Base-by-base conservation (phyloP, 83 land plant genomes). In the Diphasiastrum complanatum region DNA sequence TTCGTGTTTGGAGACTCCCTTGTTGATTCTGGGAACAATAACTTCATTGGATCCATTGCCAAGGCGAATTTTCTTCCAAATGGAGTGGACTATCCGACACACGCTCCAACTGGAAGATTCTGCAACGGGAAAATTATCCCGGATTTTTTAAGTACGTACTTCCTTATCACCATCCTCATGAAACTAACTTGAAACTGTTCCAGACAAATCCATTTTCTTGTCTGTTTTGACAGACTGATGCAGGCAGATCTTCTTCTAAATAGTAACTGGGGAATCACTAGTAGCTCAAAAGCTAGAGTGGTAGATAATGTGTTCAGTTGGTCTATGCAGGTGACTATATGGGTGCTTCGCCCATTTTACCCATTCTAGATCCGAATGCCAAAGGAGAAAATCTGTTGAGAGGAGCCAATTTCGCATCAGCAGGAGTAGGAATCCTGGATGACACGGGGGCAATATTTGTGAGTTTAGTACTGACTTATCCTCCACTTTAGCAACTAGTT, bases 391-490 rank as follows among this genome's bases (percentile, higher is more conserved):
- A 25, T 26, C 63, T 85, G 14, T 74, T 85, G 0, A 63, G 25
- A 2, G 85, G 85, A 2, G 76, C 83, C 28, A 82, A 82, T 59
- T 82, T 80, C 35, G 85, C 85, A 5, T 85, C 89, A 22, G 89
- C 83, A 10, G 88, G 85, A 16, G 75, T 72, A 12, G 88, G 88
- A 24, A 75, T 84, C 29, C 83, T 84, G 27, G 81, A 85, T 33
- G 81, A 68, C 52, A 83, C 89, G 14, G 87, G 89, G 45, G 45
- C 71, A 26, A 78, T 75, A 56, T 85, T 83, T 53, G 80, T 84
- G 61, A 75, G 81, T 32, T 11, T 14, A 12, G 14, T 16, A 19
- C 19, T 4, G 41, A 5, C 41, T 1, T 55, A n/a, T 19, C 12
- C 36, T 32, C 18, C 2, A 11, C 3, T 3, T 4, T 56, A 20